These are phyloP conservation scores for Gastrolobium villosum DNA, from an alignment of 306 rosid species.

Conservation along the genomic window DNA sequence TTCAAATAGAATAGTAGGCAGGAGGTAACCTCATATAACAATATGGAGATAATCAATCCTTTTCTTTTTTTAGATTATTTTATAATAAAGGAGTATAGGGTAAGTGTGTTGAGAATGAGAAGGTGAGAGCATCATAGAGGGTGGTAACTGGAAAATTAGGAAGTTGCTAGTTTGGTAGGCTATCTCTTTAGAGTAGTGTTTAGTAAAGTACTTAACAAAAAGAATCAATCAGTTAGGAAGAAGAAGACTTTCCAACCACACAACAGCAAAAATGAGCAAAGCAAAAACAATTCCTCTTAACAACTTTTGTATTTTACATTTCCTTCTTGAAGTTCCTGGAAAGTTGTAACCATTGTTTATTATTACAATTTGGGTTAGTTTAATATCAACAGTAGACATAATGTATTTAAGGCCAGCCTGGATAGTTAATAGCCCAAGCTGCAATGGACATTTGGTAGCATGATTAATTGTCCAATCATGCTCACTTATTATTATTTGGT, in stretches of 20 bases:
- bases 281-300: slow-evolving; percentile 54
- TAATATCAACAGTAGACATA: slow-evolving; percentile 3
- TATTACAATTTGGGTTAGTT: slow-evolving; percentile 14
- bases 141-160: slow-evolving; percentile 28
- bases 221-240: slow-evolving; percentile 66
- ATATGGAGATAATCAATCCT: slow-evolving; percentile 35
- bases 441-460: slow-evolving; percentile 7
- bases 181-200: slow-evolving; percentile 59
- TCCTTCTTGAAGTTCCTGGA: slow-evolving; percentile 15
- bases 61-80: slow-evolving; percentile 18
- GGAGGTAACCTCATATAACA: slow-evolving; percentile 40
- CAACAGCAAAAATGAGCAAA: slow-evolving; percentile 64
- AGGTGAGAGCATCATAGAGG: slow-evolving; percentile 33
- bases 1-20: slow-evolving; percentile 12
- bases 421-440: slow-evolving; percentile 7
- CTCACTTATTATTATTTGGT: slow-evolving; percentile 41
- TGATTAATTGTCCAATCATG: slow-evolving; percentile 45
- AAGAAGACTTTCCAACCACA: slow-evolving; percentile 92
- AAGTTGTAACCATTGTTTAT: slow-evolving; percentile 37
- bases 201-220: slow-evolving; percentile 49
- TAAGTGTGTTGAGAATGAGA: slow-evolving; percentile 5
- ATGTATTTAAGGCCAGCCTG: slow-evolving; percentile 47
- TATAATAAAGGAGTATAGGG: neutral
- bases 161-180: slow-evolving; percentile 54
- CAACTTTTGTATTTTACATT: slow-evolving; percentile 45